A percentile compares a stretch with the other conserved stretches of the same genome.
Conservation (phyloP, 805 yeast genomes). For the Tetrapisispora phaffii region DNA sequence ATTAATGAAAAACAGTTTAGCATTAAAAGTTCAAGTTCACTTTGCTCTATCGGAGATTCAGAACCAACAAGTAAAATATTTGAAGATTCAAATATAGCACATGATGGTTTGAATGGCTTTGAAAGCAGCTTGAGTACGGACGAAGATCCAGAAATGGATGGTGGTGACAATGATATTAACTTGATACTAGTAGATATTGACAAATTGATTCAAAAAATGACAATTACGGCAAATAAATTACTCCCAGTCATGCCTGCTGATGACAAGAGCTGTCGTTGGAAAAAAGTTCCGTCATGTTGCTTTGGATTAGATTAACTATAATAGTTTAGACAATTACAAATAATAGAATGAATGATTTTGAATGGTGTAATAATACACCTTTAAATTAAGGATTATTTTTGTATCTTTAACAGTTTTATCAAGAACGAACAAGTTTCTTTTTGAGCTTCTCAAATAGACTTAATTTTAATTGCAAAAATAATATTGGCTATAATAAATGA, state of each 20-base stretch:
- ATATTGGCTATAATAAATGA: too few species aligned
- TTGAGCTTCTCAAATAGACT: too few species aligned
- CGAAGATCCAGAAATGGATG: not conserved
- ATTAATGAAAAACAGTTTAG: not conserved
- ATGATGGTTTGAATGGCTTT: not conserved
- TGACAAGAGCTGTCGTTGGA: not conserved
- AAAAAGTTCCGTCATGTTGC: not conserved
- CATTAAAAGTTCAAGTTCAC: not conserved
- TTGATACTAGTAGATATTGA: not conserved
- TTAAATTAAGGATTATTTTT: too few species aligned
- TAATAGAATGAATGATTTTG: too few species aligned
- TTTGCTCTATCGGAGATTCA: not conserved
- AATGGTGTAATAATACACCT: too few species aligned
- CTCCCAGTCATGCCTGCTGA: not conserved
- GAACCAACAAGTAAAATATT: not conserved
- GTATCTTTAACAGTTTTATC: too few species aligned
- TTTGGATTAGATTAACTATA: not conserved
- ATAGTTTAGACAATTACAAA: too few species aligned
- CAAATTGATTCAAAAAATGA: not conserved
- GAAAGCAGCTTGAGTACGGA: not conserved
- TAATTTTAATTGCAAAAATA: too few species aligned
- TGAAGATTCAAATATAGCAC: not conserved
- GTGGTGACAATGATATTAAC: not conserved
- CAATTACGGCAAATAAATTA: not conserved
- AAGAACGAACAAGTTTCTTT: too few species aligned